phyloP scores from a whole-genome alignment of 805 yeast genomes.

The Metschnikowia cubensis region DNA sequence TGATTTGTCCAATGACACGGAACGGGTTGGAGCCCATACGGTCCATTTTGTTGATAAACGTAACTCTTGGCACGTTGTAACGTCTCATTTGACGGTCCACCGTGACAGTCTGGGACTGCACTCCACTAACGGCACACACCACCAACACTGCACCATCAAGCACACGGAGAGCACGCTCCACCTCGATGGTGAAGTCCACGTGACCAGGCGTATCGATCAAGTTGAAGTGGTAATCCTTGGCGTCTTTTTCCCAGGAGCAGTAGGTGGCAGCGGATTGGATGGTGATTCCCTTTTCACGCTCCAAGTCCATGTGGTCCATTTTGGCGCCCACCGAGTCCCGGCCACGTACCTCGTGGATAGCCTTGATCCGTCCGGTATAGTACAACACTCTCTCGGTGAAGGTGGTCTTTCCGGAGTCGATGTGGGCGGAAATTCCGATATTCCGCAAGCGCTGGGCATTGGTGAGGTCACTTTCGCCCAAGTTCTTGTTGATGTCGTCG shows the following conservation, averaged over 20 bases:
- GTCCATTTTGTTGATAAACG: slow-evolving; percentile 97
- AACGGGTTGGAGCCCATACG: slow-evolving; percentile 99
- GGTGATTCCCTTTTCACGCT: slow-evolving; percentile 97
- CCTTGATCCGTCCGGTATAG: slow-evolving; percentile 95
- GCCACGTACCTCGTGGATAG: slow-evolving; percentile 95
- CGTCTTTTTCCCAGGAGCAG: slow-evolving; percentile 88
- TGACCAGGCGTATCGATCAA: slow-evolving; percentile 98
- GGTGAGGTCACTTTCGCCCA: slow-evolving; percentile 49
- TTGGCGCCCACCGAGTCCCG: slow-evolving; percentile 98
- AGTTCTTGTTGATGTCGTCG: slow-evolving; percentile 49
- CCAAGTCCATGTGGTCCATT: slow-evolving; percentile 99
- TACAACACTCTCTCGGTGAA: slow-evolving; percentile 95
- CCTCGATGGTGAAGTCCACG: slow-evolving; percentile 97
- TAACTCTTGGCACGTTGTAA: slow-evolving; percentile 93
- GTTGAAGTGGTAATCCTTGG: slow-evolving; percentile 75
- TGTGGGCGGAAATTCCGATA: slow-evolving; percentile 97
- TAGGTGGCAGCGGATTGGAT: slow-evolving; percentile 98
- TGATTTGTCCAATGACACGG: slow-evolving; percentile 88
- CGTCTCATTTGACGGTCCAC: slow-evolving; percentile 99
- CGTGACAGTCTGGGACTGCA: slow-evolving; percentile 96
- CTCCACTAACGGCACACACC: slow-evolving; percentile 98
- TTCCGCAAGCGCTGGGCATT: slow-evolving; percentile 69
- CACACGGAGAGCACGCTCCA: slow-evolving; percentile 96
- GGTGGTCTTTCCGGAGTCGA: slow-evolving; percentile 97
- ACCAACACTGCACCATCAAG: slow-evolving; percentile 97